These are phyloP conservation scores for Termitomyces sp. DNA, from an alignment of 768 basidiomycete genomes.

Conservation along the genomic window DNA sequence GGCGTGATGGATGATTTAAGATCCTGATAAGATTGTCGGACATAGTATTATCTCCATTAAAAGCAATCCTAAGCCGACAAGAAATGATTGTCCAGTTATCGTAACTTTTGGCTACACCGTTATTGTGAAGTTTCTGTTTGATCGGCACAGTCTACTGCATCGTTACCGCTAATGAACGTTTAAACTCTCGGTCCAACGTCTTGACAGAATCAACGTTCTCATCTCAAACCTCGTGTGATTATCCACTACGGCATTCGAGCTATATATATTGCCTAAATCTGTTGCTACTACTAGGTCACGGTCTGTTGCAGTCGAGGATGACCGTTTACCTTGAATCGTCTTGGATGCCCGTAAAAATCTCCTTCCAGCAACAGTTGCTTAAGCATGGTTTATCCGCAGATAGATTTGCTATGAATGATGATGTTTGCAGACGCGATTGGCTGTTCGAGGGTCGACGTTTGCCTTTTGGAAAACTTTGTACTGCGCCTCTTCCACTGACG, in stretches of 20 bases:
- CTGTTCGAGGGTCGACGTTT: not conserved
- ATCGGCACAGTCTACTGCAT: not conserved
- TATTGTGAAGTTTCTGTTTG: not conserved
- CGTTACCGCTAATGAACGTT: not conserved
- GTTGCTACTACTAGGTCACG: not conserved
- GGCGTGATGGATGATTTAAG: too few relatives aligned
- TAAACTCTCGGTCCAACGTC: not conserved
- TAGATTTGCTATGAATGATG: not conserved
- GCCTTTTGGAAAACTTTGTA: slow-evolving; percentile 1
- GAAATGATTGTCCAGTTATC: not conserved
- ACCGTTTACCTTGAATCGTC: not conserved
- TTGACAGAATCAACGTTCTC: not conserved
- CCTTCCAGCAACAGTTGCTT: not conserved
- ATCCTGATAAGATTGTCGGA: not conserved
- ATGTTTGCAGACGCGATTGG: not conserved
- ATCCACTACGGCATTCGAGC: not conserved
- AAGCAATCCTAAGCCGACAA: not conserved
- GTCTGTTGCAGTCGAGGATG: not conserved
- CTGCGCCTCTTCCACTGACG: not conserved
- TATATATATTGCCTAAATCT: not conserved
- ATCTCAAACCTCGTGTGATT: not conserved
- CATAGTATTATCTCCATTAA: too few relatives aligned
- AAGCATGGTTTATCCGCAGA: not conserved
- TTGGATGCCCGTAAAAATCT: not conserved
- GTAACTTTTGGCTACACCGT: not conserved